These are phyloP conservation scores for Dalbergia oliveri DNA, from an alignment of 306 rosid species.

Conservation along the genomic window DNA sequence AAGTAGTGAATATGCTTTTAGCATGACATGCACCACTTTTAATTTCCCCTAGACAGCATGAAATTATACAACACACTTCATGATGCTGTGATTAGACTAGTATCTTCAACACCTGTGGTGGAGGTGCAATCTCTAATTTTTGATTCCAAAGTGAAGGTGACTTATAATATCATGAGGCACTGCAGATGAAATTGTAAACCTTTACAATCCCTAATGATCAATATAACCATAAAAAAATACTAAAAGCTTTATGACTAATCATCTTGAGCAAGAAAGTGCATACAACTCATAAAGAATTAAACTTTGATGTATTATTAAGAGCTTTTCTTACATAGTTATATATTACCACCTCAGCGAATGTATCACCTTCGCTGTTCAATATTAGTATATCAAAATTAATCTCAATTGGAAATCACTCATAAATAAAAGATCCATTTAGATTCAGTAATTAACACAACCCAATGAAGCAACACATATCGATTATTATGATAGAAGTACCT, in stretches of 20 bases:
- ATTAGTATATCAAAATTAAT: no score
- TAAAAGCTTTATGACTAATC: not conserved
- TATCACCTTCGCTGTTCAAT: no score
- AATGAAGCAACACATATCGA: not conserved
- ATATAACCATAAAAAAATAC: no score
- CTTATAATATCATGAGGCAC: not conserved
- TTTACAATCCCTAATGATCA: not conserved
- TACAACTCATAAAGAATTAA: not conserved
- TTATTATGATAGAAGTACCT: not conserved
- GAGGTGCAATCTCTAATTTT: not conserved
- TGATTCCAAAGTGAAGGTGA: not conserved
- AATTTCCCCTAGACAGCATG: no score
- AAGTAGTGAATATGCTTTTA: not conserved
- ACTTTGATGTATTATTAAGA: no score
- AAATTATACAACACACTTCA: no score
- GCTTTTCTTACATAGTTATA: no score
- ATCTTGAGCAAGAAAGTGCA: not conserved
- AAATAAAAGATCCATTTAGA: slow-evolving; percentile 2
- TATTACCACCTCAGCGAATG: no score
- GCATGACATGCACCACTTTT: not conserved
- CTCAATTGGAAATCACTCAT: not conserved
- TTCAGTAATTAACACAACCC: not conserved
- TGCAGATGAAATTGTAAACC: not conserved
- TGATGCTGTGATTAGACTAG: no score
- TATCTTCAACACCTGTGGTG: no score